Evolutionary conservation across 257 asterid genomes (phyloP).

Genomic region (Lavandula angustifolia): DNA sequence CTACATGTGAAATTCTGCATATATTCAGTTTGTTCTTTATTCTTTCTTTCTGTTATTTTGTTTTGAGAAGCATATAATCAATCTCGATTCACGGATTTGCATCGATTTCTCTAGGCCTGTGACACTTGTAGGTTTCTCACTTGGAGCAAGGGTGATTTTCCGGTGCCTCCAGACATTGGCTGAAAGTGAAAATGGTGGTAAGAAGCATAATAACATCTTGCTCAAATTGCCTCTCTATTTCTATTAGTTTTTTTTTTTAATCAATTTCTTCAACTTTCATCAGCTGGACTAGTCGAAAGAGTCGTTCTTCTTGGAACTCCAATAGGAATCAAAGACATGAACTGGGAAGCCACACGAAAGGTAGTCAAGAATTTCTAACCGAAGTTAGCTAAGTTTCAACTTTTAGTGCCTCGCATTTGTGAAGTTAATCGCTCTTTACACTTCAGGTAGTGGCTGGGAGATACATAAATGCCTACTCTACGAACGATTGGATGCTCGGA

Average conservation of each 20-base stretch:
- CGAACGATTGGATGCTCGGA: conserved; percentile 97
- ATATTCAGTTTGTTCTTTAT: too few relatives aligned
- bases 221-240: conserved; percentile 23
- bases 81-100: conserved; percentile 25
- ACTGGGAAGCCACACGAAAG: conserved; percentile 94
- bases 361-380: too few relatives aligned
- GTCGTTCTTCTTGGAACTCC: conserved; percentile 98
- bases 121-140: conserved; percentile 93
- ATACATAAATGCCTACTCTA: conserved; percentile 77
- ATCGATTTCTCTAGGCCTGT: conserved; percentile 84
- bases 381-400: too few relatives aligned
- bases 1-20: too few relatives aligned
- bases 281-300: conserved; percentile 87
- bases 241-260: too few relatives aligned
- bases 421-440: too few relatives aligned
- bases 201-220: too few relatives aligned
- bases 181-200: conserved; percentile 64
- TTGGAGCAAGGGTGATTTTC: conserved; percentile 93
- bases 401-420: too few relatives aligned
- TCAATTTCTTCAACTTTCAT: too few relatives aligned
- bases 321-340: conserved; percentile 74
- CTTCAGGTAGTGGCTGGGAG: conserved; percentile 97
- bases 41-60: too few relatives aligned
- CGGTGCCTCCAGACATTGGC: conserved; percentile 86
- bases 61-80: conserved; percentile 2